phyloP scores from a whole-genome alignment of 441 rosid genomes.

The Gossypium davidsonii region DNA sequence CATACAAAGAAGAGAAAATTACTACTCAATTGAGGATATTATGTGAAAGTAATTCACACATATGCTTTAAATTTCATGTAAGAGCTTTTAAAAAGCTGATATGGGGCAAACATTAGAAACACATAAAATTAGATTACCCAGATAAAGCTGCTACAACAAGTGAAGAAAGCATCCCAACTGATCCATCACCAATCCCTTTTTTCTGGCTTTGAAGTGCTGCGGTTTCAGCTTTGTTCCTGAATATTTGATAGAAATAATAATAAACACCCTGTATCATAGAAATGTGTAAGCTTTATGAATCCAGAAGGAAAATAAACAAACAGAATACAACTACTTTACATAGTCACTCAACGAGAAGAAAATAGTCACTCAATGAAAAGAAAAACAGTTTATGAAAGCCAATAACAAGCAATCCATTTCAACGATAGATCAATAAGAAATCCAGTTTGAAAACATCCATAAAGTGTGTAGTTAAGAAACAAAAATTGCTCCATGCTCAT shows the following conservation, averaged over 20 bases:
- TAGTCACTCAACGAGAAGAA: neutral
- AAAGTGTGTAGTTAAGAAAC: neutral
- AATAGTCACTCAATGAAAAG: neutral
- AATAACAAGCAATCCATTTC: neutral
- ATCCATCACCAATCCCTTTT: slow-evolving; percentile 84
- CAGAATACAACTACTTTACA: neutral
- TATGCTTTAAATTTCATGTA: neutral
- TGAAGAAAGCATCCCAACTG: slow-evolving; percentile 89
- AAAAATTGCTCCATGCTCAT: neutral
- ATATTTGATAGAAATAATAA: slow-evolving; percentile 97
- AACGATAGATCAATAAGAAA: neutral
- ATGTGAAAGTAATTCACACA: neutral
- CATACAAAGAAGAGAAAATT: neutral
- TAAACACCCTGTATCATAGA: slow-evolving; percentile 88
- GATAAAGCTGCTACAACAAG: slow-evolving; percentile 87
- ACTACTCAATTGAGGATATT: neutral
- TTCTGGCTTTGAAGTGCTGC: slow-evolving; percentile 46
- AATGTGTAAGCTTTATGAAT: slow-evolving; percentile 19
- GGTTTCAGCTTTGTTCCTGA: slow-evolving; percentile 79
- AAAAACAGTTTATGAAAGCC: slow-evolving; percentile 1
- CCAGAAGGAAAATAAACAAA: slow-evolving; percentile 8
- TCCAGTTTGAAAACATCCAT: neutral
- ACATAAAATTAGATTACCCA: slow-evolving; percentile 44
- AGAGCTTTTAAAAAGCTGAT: neutral
- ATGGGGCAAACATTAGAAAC: neutral